phyloP scores from a whole-genome alignment of 768 basidiomycete species.

The Russula emetica region DNA sequence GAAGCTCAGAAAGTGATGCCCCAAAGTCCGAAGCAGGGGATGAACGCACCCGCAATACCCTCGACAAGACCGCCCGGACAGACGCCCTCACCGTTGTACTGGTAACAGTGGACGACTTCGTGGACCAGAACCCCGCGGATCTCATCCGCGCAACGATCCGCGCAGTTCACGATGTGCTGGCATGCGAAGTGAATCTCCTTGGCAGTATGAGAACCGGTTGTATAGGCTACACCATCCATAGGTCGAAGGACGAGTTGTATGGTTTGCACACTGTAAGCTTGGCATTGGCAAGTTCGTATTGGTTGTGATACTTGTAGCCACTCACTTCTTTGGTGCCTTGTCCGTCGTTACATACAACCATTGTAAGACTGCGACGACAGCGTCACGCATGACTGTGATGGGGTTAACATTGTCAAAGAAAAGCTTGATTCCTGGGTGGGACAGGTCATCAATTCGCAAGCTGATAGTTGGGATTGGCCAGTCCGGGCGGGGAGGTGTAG shows the following conservation, averaged over 20 bases:
- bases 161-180: slow-evolving; percentile 51
- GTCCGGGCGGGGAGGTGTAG: slow-evolving; percentile 27
- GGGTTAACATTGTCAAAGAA: slow-evolving; percentile 52
- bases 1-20: neutral
- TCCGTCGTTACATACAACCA: slow-evolving; percentile 25
- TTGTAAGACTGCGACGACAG: slow-evolving; percentile 29
- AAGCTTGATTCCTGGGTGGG: slow-evolving; percentile 48
- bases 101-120: slow-evolving; percentile 78
- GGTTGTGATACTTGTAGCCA: neutral
- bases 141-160: slow-evolving; percentile 49
- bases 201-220: slow-evolving; percentile 48
- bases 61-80: slow-evolving; percentile 72
- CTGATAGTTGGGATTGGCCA: slow-evolving; percentile 54
- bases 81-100: slow-evolving; percentile 56
- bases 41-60: slow-evolving; percentile 65
- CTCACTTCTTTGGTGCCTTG: slow-evolving; percentile 25
- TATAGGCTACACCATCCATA: slow-evolving; percentile 70
- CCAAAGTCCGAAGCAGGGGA: neutral
- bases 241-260: slow-evolving; percentile 57
- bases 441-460: slow-evolving; percentile 52
- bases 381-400: slow-evolving; percentile 34
- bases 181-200: slow-evolving; percentile 77
- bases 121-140: slow-evolving; percentile 67
- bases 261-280: slow-evolving; percentile 30
- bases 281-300: neutral